phyloP scores from a whole-genome alignment of 305 asterid genomes.

The Petunia hybrid region DNA sequence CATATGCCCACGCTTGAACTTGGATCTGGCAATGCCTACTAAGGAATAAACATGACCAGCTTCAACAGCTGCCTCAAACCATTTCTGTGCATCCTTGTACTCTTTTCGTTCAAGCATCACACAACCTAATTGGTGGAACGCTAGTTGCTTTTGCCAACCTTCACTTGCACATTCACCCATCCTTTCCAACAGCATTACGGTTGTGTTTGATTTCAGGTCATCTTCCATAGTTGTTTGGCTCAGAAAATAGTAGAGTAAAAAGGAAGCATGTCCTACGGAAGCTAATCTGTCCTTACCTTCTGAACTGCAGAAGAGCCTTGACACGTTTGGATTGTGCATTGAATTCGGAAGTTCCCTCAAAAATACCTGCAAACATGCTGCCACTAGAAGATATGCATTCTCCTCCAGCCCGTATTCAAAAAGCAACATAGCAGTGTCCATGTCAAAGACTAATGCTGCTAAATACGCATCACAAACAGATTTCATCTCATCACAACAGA shows the following conservation, averaged over 20 bases:
- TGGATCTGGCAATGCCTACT: slow-evolving; percentile 88
- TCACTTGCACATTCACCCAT: slow-evolving; percentile 77
- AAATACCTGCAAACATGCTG: slow-evolving; percentile 92
- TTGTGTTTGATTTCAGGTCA: slow-evolving; percentile 74
- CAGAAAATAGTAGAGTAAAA: slow-evolving; percentile 72
- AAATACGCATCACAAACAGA: slow-evolving; percentile 76
- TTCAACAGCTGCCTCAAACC: slow-evolving; percentile 79
- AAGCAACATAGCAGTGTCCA: slow-evolving; percentile 71
- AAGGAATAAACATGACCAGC: slow-evolving; percentile 84
- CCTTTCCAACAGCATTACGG: slow-evolving; percentile 86
- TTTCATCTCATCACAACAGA: slow-evolving; percentile 85
- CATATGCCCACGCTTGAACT: slow-evolving; percentile 85
- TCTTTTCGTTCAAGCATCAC: slow-evolving; percentile 91
- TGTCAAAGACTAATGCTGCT: slow-evolving; percentile 69
- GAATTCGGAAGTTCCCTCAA: slow-evolving; percentile 83
- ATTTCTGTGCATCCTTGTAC: slow-evolving; percentile 88
- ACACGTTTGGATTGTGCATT: slow-evolving; percentile 66
- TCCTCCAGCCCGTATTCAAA: slow-evolving; percentile 87
- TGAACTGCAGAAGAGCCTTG: slow-evolving; percentile 63
- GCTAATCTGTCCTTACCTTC: slow-evolving; percentile 70
- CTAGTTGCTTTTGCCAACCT: slow-evolving; percentile 86
- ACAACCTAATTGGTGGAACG: slow-evolving; percentile 88
- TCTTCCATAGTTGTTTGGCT: slow-evolving; percentile 90
- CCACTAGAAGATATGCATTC: slow-evolving; percentile 82
- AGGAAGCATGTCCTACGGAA: slow-evolving; percentile 79